phyloP scores from a whole-genome alignment of 495 filamentous ascomycete genomes.

The Aspergillus panamensis region DNA sequence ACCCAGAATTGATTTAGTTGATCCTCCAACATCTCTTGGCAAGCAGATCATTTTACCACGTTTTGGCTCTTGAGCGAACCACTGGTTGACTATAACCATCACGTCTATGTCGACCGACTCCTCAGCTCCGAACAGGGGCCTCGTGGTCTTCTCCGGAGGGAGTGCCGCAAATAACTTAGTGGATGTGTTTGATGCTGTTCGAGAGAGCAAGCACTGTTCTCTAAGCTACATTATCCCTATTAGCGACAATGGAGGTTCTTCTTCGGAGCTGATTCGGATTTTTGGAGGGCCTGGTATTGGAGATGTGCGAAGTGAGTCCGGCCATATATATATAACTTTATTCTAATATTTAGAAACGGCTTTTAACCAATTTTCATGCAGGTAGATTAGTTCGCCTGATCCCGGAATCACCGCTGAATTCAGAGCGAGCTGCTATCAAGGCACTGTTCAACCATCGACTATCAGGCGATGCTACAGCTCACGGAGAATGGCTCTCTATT shows the following conservation, averaged over 20 bases:
- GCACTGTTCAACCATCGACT: constrained; percentile 83
- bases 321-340: neutral
- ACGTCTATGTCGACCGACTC: constrained; percentile 13
- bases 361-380: constrained; percentile 28
- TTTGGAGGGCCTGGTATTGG: constrained; percentile 93
- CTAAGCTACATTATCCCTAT: constrained; percentile 90
- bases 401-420: constrained; percentile 56
- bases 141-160: constrained; percentile 83
- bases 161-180: constrained; percentile 92
- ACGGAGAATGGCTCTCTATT: constrained; percentile 80
- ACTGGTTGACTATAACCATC: neutral
- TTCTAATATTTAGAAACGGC: neutral
- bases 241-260: constrained; percentile 90
- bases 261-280: constrained; percentile 86
- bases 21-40: neutral
- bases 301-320: constrained; percentile 74
- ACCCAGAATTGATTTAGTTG: neutral
- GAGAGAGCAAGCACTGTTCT: constrained; percentile 63
- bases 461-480: constrained; percentile 45
- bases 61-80: neutral
- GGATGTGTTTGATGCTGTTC: constrained; percentile 77
- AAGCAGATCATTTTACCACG: neutral
- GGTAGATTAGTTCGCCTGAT: constrained; percentile 89
- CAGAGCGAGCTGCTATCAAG: constrained; percentile 70
- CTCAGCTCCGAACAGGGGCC: constrained; percentile 46